Evolutionary conservation across 176 grass and related monocot species (phyloP), one percentile per base, ranked within the genome.

Genomic region (Bolboschoenus planiculmis): DNA sequence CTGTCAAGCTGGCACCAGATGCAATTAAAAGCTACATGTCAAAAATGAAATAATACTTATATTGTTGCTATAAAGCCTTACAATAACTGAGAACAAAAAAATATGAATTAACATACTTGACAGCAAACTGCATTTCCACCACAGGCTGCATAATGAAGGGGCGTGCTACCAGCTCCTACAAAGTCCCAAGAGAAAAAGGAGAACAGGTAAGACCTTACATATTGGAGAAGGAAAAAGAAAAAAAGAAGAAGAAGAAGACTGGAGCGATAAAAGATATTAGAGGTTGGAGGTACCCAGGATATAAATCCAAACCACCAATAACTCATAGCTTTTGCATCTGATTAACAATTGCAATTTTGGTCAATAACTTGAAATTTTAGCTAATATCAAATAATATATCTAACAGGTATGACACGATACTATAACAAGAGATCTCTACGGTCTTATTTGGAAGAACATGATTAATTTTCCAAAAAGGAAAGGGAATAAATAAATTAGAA

Each of bases 121-220:
- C 97, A 99, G 43, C 93, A 99, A 80, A 83, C 84, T 81, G 83
- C 84, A 91, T 89, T 99, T 85, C 97, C 97, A 78, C 97, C 93
- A 89, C 91, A 99, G 64, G 91, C 89, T 1, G 97, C 97, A 50
- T 99, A 99, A 75, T 99, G 97, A 84, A 99, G 97, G 20, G 91
- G 80, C 47, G 88, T 96, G 86, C 97, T 99, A 43, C 91, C 91
- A 57, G 93, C 92, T 83, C 97, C 97, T 99, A 90, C 80, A 85
- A 90, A 66, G 78, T 40, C 26, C 24, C 63, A 67, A 79, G 21
- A 11, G 1, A 85, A 14, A 29, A 85, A 20, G 18, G 20, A 48
- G 3, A 14, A 77, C 46, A 10, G 20, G 27, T 9, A 34, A 80
- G 13, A 82, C 53, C 47, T 8, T 21, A 30, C 20, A 75, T 37